Conservation (phyloP, 805 yeast species). For the Monosporozyma aerobia region DNA sequence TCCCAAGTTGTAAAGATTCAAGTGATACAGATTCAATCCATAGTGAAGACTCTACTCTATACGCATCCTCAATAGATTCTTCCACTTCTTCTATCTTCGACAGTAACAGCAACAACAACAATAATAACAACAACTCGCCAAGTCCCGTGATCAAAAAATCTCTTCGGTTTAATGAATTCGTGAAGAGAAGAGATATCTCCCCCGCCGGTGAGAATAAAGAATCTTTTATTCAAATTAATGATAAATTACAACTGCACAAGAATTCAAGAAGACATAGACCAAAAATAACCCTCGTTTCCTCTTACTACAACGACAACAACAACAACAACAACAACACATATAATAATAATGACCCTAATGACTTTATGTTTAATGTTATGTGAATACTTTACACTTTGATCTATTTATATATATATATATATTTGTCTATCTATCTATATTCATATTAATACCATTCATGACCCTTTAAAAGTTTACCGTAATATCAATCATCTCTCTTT, state of each 20-base stretch:
- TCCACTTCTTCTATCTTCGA: conserved; percentile 24
- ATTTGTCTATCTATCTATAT: no score
- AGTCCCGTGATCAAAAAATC: conserved; percentile 6
- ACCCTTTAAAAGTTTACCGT: no score
- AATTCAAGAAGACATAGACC: neutral
- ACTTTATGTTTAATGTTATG: neutral
- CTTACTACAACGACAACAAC: neutral
- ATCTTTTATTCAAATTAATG: conserved; percentile 17
- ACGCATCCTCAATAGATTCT: conserved; percentile 20
- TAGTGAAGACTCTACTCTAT: neutral
- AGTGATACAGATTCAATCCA: neutral
- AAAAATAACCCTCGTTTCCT: no score
- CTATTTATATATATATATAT: neutral
- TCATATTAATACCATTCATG: no score
- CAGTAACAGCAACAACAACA: neutral
- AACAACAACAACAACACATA: neutral
- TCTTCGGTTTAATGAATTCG: conserved; percentile 19
- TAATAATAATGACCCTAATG: neutral
- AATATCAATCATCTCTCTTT: no score
- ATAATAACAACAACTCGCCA: neutral
- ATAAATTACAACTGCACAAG: conserved; percentile 3
- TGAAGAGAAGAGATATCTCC: conserved; percentile 19
- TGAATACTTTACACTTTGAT: neutral
- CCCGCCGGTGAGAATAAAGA: conserved; percentile 10
- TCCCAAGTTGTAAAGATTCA: neutral